Conservation (phyloP, 306 rosid genomes). For the Gynostemma pentaphyllum region DNA sequence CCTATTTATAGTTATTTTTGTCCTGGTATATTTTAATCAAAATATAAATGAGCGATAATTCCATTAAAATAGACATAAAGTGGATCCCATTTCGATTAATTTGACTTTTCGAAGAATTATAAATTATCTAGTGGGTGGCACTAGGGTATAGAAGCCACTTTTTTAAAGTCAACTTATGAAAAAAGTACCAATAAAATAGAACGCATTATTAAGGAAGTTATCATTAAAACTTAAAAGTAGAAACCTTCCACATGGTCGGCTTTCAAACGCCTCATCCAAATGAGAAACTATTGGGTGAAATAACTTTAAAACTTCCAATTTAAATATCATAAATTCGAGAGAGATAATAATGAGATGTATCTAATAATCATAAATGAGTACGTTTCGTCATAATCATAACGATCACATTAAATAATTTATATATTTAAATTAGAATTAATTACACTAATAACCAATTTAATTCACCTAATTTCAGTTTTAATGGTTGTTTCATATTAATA, state of each 20-base stretch:
- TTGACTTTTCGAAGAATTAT: neutral
- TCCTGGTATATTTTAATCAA: neutral
- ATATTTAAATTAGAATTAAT: too few relatives aligned
- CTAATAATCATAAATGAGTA: too few relatives aligned
- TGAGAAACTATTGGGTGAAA: neutral
- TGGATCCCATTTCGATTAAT: constrained; percentile 1
- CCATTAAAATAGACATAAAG: neutral
- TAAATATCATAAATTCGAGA: too few relatives aligned
- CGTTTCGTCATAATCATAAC: too few relatives aligned
- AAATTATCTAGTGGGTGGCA: constrained; percentile 2
- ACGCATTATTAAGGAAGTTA: constrained; percentile 4
- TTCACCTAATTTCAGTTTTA: too few relatives aligned
- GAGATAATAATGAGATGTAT: too few relatives aligned
- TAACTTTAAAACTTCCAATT: too few relatives aligned
- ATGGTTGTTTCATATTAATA: too few relatives aligned
- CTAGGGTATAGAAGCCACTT: neutral
- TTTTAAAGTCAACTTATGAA: neutral
- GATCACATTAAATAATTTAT: too few relatives aligned
- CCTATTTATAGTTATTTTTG: too few relatives aligned
- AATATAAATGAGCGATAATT: neutral
- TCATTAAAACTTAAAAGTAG: constrained; percentile 7
- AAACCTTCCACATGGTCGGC: constrained; percentile 1
- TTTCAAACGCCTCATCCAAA: neutral
- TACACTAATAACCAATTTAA: too few relatives aligned
- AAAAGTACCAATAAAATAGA: neutral